phyloP scores from a whole-genome alignment of 345 rosid species.

The Hibiscus syriacus region DNA sequence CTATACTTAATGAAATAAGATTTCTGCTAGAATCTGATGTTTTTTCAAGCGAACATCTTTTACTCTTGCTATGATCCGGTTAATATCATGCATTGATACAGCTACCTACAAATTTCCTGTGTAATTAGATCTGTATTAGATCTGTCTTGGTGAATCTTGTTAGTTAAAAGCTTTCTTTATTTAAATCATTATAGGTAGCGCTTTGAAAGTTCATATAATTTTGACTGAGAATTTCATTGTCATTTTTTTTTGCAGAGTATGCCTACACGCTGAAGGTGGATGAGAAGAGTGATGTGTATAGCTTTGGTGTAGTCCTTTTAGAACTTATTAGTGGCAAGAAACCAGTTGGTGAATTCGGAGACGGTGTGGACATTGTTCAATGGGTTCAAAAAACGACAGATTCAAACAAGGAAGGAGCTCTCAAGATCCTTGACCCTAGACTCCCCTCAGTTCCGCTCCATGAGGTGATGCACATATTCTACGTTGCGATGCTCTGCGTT shows the following conservation, averaged over 20 bases:
- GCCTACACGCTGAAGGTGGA: constrained; percentile 96
- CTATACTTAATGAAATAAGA: not conserved
- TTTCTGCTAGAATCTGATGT: not conserved
- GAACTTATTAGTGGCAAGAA: constrained; percentile 78
- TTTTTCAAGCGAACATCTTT: not conserved
- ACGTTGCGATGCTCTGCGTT: constrained; percentile 90
- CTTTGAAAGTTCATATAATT: constrained; percentile 29
- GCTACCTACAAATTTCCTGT: not conserved
- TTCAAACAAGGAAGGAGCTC: constrained; percentile 75
- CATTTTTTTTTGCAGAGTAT: constrained; percentile 49
- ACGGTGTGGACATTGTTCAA: constrained; percentile 94
- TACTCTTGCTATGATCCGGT: constrained; percentile 1
- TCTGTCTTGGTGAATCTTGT: not conserved
- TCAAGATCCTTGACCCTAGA: constrained; percentile 74
- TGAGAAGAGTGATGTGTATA: constrained; percentile 99
- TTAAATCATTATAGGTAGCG: constrained; percentile 13
- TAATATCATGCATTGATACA: not conserved
- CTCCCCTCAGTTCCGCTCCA: constrained; percentile 76
- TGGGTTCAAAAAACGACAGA: constrained; percentile 92
- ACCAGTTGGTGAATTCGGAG: constrained; percentile 97
- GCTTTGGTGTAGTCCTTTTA: constrained; percentile 86
- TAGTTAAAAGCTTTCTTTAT: constrained; percentile 10
- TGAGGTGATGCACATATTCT: constrained; percentile 87
- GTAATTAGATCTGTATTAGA: constrained; percentile 1
- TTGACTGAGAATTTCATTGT: constrained; percentile 4